A percentile compares a stretch with the other conserved stretches of the same genome.
phyloP scores from a whole-genome alignment of 2,329 filamentous ascomycete genomes.

The Colletotrichum tanaceti region DNA sequence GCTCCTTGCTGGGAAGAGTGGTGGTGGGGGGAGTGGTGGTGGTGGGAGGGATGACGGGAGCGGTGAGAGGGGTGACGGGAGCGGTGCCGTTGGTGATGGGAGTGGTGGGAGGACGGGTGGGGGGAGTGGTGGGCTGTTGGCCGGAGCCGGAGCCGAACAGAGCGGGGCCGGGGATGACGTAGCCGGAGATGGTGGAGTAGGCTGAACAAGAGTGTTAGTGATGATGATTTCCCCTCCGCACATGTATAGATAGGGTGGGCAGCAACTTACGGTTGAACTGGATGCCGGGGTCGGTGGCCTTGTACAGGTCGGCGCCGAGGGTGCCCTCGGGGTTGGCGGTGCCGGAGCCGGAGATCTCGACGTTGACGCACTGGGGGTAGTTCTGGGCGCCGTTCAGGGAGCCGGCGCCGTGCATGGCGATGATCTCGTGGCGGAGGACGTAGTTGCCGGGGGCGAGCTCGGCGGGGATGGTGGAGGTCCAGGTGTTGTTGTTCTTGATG shows the following conservation, averaged over 20 bases:
- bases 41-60: no score
- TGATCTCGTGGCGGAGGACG: slow-evolving; percentile 64
- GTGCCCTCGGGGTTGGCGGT: slow-evolving; percentile 49
- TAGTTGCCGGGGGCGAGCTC: slow-evolving; percentile 55
- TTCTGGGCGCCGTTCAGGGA: slow-evolving; percentile 60
- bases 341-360: slow-evolving; percentile 57
- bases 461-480: slow-evolving; percentile 50
- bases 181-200: slow-evolving; percentile 46
- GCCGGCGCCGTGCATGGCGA: slow-evolving; percentile 60
- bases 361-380: slow-evolving; percentile 64
- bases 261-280: slow-evolving; percentile 49
- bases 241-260: slow-evolving; percentile 40
- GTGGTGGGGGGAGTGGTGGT: no score
- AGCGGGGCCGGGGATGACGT: slow-evolving; percentile 49
- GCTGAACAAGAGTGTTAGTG: not conserved
- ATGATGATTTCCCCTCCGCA: no score
- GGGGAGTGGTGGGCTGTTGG: not conserved
- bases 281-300: slow-evolving; percentile 48
- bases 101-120: slow-evolving; percentile 28
- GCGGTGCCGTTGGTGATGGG: slow-evolving; percentile 41
- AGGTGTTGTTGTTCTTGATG: slow-evolving; percentile 52
- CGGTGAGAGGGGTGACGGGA: slow-evolving; percentile 19
- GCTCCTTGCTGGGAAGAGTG: no score
- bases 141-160: slow-evolving; percentile 30
- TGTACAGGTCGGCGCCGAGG: slow-evolving; percentile 48